Percentiles rank a stretch among this genome's conserved stretches.
phyloP scores from a whole-genome alignment of 2,329 filamentous ascomycete species.

The Fusarium piperis region DNA sequence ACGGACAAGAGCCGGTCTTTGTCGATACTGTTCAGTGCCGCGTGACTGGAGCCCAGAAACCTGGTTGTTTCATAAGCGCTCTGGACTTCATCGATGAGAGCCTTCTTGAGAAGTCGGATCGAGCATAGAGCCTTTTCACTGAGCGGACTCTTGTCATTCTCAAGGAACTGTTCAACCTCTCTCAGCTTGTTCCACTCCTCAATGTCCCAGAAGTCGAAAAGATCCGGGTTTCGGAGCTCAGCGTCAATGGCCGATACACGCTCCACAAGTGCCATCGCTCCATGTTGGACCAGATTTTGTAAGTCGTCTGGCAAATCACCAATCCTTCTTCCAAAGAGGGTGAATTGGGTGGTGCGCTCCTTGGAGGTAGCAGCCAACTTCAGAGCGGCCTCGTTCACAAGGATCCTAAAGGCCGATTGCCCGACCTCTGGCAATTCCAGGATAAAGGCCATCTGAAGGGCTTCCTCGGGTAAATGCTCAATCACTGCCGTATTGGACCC shows the following conservation, averaged over 20 bases:
- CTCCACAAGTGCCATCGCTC: slow-evolving; percentile 62
- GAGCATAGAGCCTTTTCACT: slow-evolving; percentile 18
- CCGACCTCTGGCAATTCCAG: slow-evolving; percentile 56
- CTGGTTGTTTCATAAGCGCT: slow-evolving; percentile 19
- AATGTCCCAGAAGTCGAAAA: slow-evolving; percentile 45
- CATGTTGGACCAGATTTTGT: slow-evolving; percentile 67
- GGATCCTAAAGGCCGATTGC: slow-evolving; percentile 63
- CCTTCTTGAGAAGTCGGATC: slow-evolving; percentile 37
- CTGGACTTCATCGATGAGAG: slow-evolving; percentile 28
- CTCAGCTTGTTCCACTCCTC: slow-evolving; percentile 48
- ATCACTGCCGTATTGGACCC: slow-evolving; percentile 66
- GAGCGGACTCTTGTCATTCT: background rate
- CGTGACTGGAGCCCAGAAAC: background rate
- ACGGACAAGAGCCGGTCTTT: slow-evolving; percentile 52
- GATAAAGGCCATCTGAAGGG: slow-evolving; percentile 64
- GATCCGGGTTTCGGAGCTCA: slow-evolving; percentile 47
- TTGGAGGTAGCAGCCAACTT: slow-evolving; percentile 45
- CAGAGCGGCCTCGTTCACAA: slow-evolving; percentile 71
- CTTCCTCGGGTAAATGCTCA: slow-evolving; percentile 70
- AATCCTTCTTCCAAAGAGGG: slow-evolving; percentile 58
- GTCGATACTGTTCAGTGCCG: slow-evolving; percentile 39
- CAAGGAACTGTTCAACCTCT: slow-evolving; percentile 41
- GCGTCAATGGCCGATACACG: slow-evolving; percentile 48
- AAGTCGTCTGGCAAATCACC: slow-evolving; percentile 63
- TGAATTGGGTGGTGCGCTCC: slow-evolving; percentile 34